Evolutionary conservation across 2,329 filamentous ascomycete genomes (phyloP).

Genomic region (Fusarium palustre): DNA sequence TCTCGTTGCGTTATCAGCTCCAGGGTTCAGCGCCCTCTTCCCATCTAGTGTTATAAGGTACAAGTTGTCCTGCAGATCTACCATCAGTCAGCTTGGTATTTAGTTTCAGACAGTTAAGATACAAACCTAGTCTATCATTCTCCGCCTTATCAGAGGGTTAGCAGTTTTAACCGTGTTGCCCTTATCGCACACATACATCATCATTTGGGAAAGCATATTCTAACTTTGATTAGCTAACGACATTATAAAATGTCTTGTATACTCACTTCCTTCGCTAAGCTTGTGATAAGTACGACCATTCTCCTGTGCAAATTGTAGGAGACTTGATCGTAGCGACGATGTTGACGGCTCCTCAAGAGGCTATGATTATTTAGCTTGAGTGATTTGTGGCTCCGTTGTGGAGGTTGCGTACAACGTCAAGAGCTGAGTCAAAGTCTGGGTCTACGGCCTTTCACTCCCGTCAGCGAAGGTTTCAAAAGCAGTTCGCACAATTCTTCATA

Average conservation of each 20-base stretch:
- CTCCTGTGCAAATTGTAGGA: constrained; percentile 24
- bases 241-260: fast-evolving
- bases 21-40: constrained; percentile 26
- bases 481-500: fast-evolving
- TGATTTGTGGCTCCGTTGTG: background rate
- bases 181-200: constrained; percentile 5
- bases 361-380: background rate
- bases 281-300: constrained; percentile 31
- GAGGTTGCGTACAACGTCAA: constrained; percentile 6
- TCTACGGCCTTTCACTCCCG: background rate
- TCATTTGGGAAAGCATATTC: constrained; percentile 36
- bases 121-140: constrained; percentile 22
- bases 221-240: fast-evolving
- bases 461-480: background rate
- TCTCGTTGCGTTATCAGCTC: constrained; percentile 13
- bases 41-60: constrained; percentile 23
- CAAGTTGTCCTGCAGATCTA: constrained; percentile 24
- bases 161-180: fast-evolving
- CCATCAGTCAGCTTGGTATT: fast-evolving
- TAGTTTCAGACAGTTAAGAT: fast-evolving
- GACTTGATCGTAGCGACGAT: constrained; percentile 22
- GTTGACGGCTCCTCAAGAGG: constrained; percentile 25
- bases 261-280: constrained; percentile 32
- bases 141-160: background rate
- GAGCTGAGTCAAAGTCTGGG: constrained; percentile 22